Evolutionary conservation across 1,139 yeast genomes (phyloP).

Genomic region (Kodamaea ohmeri): DNA sequence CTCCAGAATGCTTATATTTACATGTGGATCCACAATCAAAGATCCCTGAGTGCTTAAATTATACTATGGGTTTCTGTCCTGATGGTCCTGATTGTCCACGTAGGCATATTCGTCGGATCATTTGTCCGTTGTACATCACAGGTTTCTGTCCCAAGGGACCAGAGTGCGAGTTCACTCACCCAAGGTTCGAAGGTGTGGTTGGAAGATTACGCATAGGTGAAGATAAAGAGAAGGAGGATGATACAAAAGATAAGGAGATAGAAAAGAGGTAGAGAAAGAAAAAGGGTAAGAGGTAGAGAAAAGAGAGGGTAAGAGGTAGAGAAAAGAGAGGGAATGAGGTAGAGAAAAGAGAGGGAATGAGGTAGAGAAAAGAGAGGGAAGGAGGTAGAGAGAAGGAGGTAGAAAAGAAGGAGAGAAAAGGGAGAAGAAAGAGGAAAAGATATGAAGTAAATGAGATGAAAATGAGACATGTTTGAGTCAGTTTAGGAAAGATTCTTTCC

Average conservation of each 20-base stretch:
- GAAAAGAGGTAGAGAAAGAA: conserved; percentile 14
- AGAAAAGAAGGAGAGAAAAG: too few relatives aligned
- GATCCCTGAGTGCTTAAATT: conserved; percentile 83
- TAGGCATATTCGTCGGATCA: conserved; percentile 72
- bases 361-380: too few relatives aligned
- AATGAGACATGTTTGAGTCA: too few relatives aligned
- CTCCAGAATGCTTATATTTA: conserved; percentile 89
- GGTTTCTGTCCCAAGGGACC: conserved; percentile 90
- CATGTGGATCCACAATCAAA: conserved; percentile 90
- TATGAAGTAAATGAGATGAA: too few relatives aligned
- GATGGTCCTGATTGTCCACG: conserved; percentile 85
- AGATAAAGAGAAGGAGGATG: conserved; percentile 25
- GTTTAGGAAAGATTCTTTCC: too few relatives aligned
- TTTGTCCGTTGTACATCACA: conserved; percentile 81
- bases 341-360: too few relatives aligned
- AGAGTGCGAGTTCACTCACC: conserved; percentile 59
- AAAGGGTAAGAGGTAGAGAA: conserved; percentile 12
- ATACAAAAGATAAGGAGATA: not conserved
- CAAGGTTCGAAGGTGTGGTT: conserved; percentile 48
- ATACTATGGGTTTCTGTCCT: conserved; percentile 86
- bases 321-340: too few relatives aligned
- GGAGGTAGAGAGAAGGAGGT: too few relatives aligned
- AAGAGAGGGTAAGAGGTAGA: not conserved
- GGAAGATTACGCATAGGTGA: conserved; percentile 51
- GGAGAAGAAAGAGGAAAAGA: too few relatives aligned